phyloP scores from a whole-genome alignment of 345 rosid species.

The Corymbia maculata region DNA sequence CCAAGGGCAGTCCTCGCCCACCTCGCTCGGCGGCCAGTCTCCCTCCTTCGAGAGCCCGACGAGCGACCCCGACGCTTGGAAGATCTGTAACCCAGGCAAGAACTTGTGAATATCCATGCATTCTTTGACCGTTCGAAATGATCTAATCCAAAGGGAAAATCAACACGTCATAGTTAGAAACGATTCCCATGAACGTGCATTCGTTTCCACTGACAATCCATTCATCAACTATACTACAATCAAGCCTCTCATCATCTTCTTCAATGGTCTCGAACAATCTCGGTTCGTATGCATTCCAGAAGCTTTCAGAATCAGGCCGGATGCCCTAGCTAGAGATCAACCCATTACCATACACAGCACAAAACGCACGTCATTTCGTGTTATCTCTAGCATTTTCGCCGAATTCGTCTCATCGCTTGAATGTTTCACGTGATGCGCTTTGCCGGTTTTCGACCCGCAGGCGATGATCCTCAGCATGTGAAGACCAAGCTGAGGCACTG shows the following conservation, averaged over 20 bases:
- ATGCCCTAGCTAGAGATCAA: background rate
- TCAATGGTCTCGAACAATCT: background rate
- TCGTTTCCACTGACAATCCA: background rate
- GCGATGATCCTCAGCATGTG: conserved; percentile 36
- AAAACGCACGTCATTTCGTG: background rate
- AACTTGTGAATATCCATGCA: background rate
- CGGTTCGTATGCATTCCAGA: background rate
- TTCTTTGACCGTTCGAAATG: background rate
- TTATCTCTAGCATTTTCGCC: background rate
- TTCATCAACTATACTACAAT: background rate
- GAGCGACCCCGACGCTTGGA: conserved; percentile 30
- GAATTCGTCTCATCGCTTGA: background rate
- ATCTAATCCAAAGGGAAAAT: background rate
- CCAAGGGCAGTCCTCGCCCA: background rate
- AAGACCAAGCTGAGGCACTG: conserved; percentile 41
- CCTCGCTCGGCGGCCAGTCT: conserved; percentile 10
- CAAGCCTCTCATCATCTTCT: background rate
- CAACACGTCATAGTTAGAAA: background rate
- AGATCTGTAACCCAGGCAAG: conserved; percentile 39
- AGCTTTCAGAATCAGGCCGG: background rate
- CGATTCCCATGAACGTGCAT: background rate
- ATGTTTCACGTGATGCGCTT: background rate
- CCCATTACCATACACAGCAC: background rate
- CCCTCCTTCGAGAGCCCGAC: conserved; percentile 22
- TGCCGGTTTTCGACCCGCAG: background rate